These are phyloP conservation scores for Hippophae gyantsensis DNA, from an alignment of 306 rosid genomes.

Conservation along the genomic window DNA sequence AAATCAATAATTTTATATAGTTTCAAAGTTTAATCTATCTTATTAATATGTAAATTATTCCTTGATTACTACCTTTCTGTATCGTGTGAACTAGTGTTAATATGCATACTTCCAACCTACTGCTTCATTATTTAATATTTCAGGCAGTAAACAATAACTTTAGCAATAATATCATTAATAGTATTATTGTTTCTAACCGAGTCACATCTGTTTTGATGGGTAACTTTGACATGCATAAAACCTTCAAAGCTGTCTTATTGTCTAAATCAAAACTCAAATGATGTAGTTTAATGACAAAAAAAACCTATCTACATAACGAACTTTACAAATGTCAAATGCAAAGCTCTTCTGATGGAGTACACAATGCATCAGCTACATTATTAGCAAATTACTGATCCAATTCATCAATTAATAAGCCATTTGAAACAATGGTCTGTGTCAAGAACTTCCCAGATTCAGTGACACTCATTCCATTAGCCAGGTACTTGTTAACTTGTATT, in stretches of 20 bases:
- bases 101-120: neutral
- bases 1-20: too few species aligned
- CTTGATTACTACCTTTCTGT: neutral
- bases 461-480: slow-evolving; percentile 91
- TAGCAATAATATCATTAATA: neutral
- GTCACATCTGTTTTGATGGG: neutral
- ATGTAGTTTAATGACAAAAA: neutral
- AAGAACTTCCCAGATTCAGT: slow-evolving; percentile 74
- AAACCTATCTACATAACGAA: neutral
- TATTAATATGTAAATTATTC: too few species aligned
- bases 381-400: slow-evolving; percentile 56
- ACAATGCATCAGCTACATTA: neutral
- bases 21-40: neutral
- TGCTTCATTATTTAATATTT: slow-evolving; percentile 1
- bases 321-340: too few species aligned
- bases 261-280: neutral
- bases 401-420: slow-evolving; percentile 71
- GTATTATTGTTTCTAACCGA: neutral
- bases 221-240: neutral
- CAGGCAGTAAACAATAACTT: neutral
- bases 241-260: slow-evolving; percentile 2
- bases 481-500: slow-evolving; percentile 81
- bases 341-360: neutral
- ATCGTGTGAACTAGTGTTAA: neutral
- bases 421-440: slow-evolving; percentile 46